Percentiles rank a stretch among this genome's conserved stretches.
phyloP scores from a whole-genome alignment of 139 green algal species.

The Coelastrella sp. region DNA sequence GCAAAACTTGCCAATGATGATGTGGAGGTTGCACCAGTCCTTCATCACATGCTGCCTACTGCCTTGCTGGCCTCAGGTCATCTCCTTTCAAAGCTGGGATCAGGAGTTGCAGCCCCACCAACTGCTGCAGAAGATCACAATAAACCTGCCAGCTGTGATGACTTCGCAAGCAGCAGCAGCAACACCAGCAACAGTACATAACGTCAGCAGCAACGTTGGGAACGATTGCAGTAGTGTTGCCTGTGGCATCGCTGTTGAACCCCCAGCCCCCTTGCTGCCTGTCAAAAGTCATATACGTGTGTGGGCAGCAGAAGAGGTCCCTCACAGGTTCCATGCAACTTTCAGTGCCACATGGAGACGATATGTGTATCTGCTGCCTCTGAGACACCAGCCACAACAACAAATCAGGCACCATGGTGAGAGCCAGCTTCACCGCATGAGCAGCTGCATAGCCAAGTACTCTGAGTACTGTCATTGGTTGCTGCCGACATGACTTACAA shows the following conservation, averaged over 20 bases:
- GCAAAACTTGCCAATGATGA: no score
- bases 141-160: neutral
- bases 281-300: neutral
- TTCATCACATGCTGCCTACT: no score
- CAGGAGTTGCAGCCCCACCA: neutral
- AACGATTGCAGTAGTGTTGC: no score
- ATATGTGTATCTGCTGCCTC: conserved; percentile 67
- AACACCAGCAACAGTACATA: neutral
- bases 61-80: conserved; percentile 27
- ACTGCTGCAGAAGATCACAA: neutral
- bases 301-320: conserved; percentile 10
- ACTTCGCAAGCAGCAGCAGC: conserved; percentile 19
- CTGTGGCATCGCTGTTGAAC: no score
- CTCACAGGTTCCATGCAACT: conserved; percentile 62
- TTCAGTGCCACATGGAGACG: conserved; percentile 59
- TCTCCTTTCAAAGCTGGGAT: conserved; percentile 55
- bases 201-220: no score
- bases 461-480: no score
- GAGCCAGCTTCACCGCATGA: neutral
- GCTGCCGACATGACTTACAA: no score
- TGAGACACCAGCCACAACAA: conserved; percentile 35
- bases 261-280: neutral
- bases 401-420: conserved; percentile 4
- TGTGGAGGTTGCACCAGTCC: no score
- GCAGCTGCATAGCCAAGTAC: neutral